Base-by-base conservation (phyloP, 768 basidiomycete genomes). In the Chlorophyllum brunneum region DNA sequence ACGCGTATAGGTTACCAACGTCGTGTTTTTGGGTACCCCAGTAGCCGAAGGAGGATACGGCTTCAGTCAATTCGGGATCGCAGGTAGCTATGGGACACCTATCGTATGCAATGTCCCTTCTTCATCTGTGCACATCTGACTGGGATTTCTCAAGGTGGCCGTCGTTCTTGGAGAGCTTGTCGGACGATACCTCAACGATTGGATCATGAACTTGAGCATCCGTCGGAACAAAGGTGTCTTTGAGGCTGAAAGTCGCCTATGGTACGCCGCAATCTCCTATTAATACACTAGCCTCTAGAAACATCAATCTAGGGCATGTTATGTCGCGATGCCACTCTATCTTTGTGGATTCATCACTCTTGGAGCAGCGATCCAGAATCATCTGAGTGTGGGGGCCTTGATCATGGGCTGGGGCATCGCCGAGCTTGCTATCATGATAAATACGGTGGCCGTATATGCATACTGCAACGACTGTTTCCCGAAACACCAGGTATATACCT, bases 351-450 rank as follows among this genome's bases (percentile, higher is more conserved):
- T 82, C 56, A 60, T 80, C 30, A 58, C 74, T 1, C 67, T 84
- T 10, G 82, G 81, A 6, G 77, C 70, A 0, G 61, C 75, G 2
- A 67, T 82, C 37, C 68, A 81, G 57, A 74, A 76, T 11, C 72
- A 77, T 44, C 62, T 78, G 2, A 71, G 67, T 36, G 61, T 75
- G 18, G 77, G 68, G 8, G 78, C 72, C 0, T 61, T 83, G 27
- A 70, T 83, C 36, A 76, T 82, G 66, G 82, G 82, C 4, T 84
- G 82, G 82, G 80, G 80, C 1, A 73, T 82, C 43, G 72, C 77
- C 1, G 68, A 76, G 50, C 63, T 77, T 11, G 69, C 75, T 0
- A 63, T 75, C 45, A 75, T 82, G 72, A 70, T 82, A 50, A 74
- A 71, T 59, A 81, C 80, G 0, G 78, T 79, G 42, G 76, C 77